phyloP scores from a whole-genome alignment of 805 yeast genomes.

The Lipomyces chichibuensis region DNA sequence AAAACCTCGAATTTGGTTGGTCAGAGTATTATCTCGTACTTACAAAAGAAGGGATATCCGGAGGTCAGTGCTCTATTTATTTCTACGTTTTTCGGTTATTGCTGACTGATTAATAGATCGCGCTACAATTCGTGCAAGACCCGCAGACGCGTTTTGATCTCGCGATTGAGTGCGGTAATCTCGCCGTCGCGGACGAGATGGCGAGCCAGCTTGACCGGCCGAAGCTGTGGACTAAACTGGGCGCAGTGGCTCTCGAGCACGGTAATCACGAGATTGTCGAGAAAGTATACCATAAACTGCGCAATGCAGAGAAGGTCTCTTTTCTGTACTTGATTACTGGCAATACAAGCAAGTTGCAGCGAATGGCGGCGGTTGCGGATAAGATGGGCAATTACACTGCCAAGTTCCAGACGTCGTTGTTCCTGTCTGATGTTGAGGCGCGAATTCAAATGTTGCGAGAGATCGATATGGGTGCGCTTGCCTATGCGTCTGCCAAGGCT shows the following conservation, averaged over 20 bases:
- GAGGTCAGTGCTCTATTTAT: constrained; percentile 49
- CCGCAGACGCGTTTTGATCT: constrained; percentile 94
- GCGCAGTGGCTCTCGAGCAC: constrained; percentile 83
- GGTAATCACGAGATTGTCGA: constrained; percentile 88
- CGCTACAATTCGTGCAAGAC: constrained; percentile 94
- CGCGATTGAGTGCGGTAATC: constrained; percentile 91
- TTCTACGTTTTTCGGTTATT: neutral
- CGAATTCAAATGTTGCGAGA: constrained; percentile 74
- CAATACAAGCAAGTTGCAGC: constrained; percentile 69
- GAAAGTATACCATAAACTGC: constrained; percentile 83
- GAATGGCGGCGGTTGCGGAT: constrained; percentile 89
- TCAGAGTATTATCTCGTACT: constrained; percentile 91
- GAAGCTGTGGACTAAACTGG: constrained; percentile 77
- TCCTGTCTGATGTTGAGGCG: constrained; percentile 71
- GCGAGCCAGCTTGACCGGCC: constrained; percentile 74
- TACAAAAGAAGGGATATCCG: constrained; percentile 94
- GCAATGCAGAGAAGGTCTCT: constrained; percentile 83
- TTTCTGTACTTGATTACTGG: constrained; percentile 87
- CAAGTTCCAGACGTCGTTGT: constrained; percentile 79
- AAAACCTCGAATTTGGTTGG: constrained; percentile 91
- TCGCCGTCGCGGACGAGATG: constrained; percentile 83
- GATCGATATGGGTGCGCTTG: constrained; percentile 83
- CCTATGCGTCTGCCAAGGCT: constrained; percentile 88
- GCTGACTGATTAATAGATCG: constrained; percentile 51
- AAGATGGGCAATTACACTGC: constrained; percentile 80